A percentile compares a stretch with the other conserved stretches of the same genome.
Conservation (phyloP, 202 grass and related monocot species). For the Elaeis oleifera region DNA sequence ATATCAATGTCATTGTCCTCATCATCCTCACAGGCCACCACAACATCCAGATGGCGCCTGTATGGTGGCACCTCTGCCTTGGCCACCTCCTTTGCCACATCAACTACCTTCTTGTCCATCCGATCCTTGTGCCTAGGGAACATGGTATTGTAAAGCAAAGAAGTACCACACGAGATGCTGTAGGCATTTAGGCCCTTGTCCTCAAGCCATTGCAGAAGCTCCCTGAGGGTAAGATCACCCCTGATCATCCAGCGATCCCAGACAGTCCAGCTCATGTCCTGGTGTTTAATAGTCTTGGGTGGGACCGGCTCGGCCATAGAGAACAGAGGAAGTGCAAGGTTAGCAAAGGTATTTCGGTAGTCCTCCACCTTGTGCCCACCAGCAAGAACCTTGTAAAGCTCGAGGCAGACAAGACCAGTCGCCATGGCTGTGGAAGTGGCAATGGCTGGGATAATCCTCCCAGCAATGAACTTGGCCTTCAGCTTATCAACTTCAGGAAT, state of each 20-base stretch:
- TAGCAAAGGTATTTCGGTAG: slow-evolving; percentile 87
- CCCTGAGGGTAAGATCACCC: slow-evolving; percentile 62
- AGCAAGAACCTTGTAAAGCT: slow-evolving; percentile 80
- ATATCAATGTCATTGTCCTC: slow-evolving; percentile 79
- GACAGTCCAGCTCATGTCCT: slow-evolving; percentile 67
- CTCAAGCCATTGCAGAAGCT: slow-evolving; percentile 75
- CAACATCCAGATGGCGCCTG: slow-evolving; percentile 59
- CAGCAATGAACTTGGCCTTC: slow-evolving; percentile 90
- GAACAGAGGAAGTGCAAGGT: slow-evolving; percentile 80
- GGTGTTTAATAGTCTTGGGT: slow-evolving; percentile 60
- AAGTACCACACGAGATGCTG: slow-evolving; percentile 80
- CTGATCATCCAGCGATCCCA: slow-evolving; percentile 86
- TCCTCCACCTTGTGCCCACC: slow-evolving; percentile 67
- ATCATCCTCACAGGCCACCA: slow-evolving; percentile 79
- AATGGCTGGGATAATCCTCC: slow-evolving; percentile 90
- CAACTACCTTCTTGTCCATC: slow-evolving; percentile 59
- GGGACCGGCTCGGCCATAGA: slow-evolving; percentile 89
- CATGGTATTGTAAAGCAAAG: slow-evolving; percentile 91
- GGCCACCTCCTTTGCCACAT: slow-evolving; percentile 66
- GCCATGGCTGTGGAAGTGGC: slow-evolving; percentile 80
- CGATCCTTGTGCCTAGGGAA: slow-evolving; percentile 85
- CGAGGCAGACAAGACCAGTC: slow-evolving; percentile 79
- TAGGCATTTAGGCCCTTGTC: slow-evolving; percentile 69
- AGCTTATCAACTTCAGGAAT: slow-evolving; percentile 89
- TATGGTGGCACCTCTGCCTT: slow-evolving; percentile 75